Conservation (phyloP, 2,329 filamentous ascomycete genomes). For the Didymella lethalis region DNA sequence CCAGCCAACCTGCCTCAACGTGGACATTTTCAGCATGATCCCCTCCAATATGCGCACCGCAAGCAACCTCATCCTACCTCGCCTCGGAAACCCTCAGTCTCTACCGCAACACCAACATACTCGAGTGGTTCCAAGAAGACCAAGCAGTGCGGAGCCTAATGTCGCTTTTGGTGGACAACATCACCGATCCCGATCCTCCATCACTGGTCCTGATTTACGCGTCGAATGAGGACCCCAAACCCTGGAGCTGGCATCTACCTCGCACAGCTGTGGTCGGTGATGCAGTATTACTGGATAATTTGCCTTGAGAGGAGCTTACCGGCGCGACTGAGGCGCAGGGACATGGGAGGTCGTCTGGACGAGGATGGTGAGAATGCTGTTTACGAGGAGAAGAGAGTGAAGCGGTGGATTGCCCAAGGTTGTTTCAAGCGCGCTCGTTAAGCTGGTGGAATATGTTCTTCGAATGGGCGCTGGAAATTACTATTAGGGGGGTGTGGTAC, state of each 20-base stretch:
- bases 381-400: background rate
- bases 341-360: background rate
- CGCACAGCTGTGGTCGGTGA: background rate
- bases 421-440: background rate
- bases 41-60: background rate
- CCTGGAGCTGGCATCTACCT: background rate
- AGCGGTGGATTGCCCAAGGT: background rate
- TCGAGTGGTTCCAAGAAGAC: background rate
- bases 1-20: background rate
- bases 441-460: background rate
- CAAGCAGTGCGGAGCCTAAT: background rate
- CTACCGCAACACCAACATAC: background rate
- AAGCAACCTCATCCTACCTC: background rate
- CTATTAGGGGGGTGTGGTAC: background rate
- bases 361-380: background rate
- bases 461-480: background rate
- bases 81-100: background rate
- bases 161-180: background rate
- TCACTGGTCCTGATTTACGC: background rate
- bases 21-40: background rate
- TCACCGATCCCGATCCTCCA: background rate
- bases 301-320: background rate
- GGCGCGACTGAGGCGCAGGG: background rate
- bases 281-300: background rate
- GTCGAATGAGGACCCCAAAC: background rate